Percentiles rank a stretch among this genome's conserved stretches.
Conservation (phyloP, 169 alveolate genomes). For the Toxoplasma gondii region DNA sequence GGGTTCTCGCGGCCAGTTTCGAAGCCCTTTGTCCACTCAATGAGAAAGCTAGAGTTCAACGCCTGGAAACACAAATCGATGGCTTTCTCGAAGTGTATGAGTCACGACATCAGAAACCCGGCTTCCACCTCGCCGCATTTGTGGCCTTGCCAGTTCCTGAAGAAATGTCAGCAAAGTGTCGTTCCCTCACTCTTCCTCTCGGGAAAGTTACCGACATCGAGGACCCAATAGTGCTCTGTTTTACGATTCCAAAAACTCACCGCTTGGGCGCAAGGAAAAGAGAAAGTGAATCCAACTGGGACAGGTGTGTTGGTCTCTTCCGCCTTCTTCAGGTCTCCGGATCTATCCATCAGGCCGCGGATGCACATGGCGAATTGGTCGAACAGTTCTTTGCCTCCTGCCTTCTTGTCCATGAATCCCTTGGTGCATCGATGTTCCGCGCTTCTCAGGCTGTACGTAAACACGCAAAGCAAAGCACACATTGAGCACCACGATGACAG, state of each 20-base stretch:
- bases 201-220: too few species aligned
- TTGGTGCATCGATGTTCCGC: constrained; percentile 55
- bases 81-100: not conserved
- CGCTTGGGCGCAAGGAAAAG: constrained; percentile 80
- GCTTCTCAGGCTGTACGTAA: constrained; percentile 47
- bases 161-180: too few species aligned
- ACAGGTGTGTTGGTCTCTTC: constrained; percentile 66
- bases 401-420: constrained; percentile 83
- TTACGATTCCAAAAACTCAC: not conserved
- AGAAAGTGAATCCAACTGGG: constrained; percentile 85
- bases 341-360: constrained; percentile 73
- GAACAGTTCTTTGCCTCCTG: constrained; percentile 84
- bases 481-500: not conserved
- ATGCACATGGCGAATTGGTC: constrained; percentile 82
- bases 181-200: too few species aligned
- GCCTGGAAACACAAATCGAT: constrained; percentile 47
- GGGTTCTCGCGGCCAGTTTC: constrained; percentile 90
- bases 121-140: too few species aligned
- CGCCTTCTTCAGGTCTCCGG: constrained; percentile 74
- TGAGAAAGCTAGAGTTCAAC: constrained; percentile 76
- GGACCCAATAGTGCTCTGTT: too few species aligned
- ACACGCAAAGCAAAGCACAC: not conserved
- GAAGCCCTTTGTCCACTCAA: constrained; percentile 92
- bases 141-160: too few species aligned
- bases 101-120: not conserved